A percentile compares a stretch with the other conserved stretches of the same genome.
Evolutionary conservation across 2,329 filamentous ascomycete species (phyloP).

Genomic region (Chalaropsis ovoidea): DNA sequence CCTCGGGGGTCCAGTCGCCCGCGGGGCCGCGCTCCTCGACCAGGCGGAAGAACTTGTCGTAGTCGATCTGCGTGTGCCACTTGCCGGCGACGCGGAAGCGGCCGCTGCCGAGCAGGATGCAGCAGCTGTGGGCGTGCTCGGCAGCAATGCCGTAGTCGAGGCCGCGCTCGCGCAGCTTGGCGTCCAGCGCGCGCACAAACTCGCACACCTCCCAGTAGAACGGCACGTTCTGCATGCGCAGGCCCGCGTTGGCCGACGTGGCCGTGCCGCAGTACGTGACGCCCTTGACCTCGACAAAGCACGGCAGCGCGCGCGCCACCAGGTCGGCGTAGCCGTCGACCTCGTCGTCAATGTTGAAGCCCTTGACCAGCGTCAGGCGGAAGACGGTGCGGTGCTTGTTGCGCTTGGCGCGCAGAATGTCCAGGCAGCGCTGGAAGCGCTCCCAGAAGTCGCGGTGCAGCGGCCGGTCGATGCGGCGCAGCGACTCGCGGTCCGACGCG

Average conservation of each 20-base stretch:
- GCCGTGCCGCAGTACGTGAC: constrained; percentile 94
- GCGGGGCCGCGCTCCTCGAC: constrained; percentile 58
- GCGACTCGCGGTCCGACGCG: constrained; percentile 76
- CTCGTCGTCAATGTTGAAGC: constrained; percentile 95
- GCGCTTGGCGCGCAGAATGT: constrained; percentile 74
- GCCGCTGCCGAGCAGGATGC: constrained; percentile 72
- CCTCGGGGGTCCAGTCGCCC: constrained; percentile 69
- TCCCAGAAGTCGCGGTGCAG: constrained; percentile 97
- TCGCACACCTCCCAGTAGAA: constrained; percentile 84
- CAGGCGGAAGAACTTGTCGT: constrained; percentile 75
- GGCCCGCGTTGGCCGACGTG: constrained; percentile 68
- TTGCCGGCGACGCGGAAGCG: constrained; percentile 65
- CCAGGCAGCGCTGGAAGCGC: constrained; percentile 80
- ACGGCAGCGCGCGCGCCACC: constrained; percentile 74
- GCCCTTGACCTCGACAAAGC: constrained; percentile 91
- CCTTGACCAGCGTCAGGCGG: constrained; percentile 88
- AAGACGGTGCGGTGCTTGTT: constrained; percentile 87
- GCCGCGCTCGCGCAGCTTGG: constrained; percentile 56
- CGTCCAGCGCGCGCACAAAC: constrained; percentile 68
- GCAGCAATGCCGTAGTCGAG: constrained; percentile 83
- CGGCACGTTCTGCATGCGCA: constrained; percentile 95
- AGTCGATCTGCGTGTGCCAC: constrained; percentile 91
- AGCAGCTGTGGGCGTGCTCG: constrained; percentile 92
- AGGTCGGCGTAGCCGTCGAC: constrained; percentile 81
- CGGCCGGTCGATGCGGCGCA: constrained; percentile 81